Base-by-base conservation (phyloP, 768 basidiomycete species). In the Lactarius quietus region DNA sequence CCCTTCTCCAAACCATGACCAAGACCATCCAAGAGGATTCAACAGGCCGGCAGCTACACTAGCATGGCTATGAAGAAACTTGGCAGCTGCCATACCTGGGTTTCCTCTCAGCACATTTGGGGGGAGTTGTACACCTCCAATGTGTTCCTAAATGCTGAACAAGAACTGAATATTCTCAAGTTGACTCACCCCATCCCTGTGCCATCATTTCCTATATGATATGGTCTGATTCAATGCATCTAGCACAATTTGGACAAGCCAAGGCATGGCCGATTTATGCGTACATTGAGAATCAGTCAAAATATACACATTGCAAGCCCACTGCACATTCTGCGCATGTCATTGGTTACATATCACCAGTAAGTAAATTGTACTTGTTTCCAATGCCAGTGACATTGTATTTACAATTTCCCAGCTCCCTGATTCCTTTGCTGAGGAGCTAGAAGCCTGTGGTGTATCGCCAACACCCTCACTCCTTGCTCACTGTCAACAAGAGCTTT, bases 181-280 rank as follows among this genome's bases (percentile, higher is more conserved):
- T 70, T 5, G 70, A 57, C 3, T 70, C 70, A 54, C 57, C 63
- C 20, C 63, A 73, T 2, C 70, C 68, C 2, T 56, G 62, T 8
- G 56, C 71, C 23, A 55, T 39, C 3, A 61, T 57, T 4, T 52
- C n/a, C n/a, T n/a, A n/a, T n/a, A n/a, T n/a, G n/a, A n/a, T n/a
- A n/a, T n/a, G n/a, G n/a, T n/a, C n/a, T 0, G 73, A 74, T 51
- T 60, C 69, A 1, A 73, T 69, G 5, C 72, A 71, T 29, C 48
- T 73, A 4, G 62, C 69, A 3, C 41, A 68, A 3, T 73, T 74
- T 20, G 70, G 73, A 1, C 57, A 71, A 12, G 59, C 69, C 4
- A 68, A 68, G 48, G 57, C 70, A 2, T 74, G 73, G 73, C 73
- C 71, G 3, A 36, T 70, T 3, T 73, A 74, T 51, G 26, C 60